phyloP scores from a whole-genome alignment of 2,329 filamentous ascomycete species.

The Phyllosticta paracitricarpa region DNA sequence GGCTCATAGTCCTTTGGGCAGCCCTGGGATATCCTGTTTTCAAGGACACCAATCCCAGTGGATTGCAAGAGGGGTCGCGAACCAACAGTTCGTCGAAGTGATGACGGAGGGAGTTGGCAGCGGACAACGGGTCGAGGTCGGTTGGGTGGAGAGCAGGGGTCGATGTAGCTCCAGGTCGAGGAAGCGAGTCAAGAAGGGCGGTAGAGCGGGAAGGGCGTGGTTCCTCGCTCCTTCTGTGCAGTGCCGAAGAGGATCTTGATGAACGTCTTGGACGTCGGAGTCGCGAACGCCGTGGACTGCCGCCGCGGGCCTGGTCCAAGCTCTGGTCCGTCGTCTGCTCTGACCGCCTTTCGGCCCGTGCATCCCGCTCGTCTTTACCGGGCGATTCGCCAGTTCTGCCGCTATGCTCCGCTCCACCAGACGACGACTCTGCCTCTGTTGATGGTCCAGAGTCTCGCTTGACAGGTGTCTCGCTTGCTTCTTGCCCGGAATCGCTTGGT shows the following conservation, averaged over 20 bases:
- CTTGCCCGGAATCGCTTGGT: background rate
- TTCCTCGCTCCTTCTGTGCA: background rate
- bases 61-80: no score
- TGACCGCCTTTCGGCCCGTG: background rate
- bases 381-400: background rate
- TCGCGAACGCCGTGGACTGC: background rate
- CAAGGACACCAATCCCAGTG: background rate
- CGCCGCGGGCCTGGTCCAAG: background rate
- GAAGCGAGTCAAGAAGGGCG: background rate
- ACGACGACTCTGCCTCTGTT: background rate
- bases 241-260: background rate
- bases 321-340: background rate
- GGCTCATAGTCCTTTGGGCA: background rate
- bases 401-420: background rate
- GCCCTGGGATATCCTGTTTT: background rate
- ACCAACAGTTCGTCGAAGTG: background rate
- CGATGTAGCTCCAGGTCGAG: no score
- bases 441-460: background rate
- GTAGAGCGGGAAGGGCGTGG: background rate
- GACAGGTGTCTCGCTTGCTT: background rate
- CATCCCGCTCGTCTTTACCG: background rate
- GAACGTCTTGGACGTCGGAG: background rate
- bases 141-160: no score
- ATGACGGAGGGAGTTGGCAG: background rate
- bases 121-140: background rate